A percentile compares a stretch with the other conserved stretches of the same genome.
phyloP scores from a whole-genome alignment of 305 asterid species.

The Fraxinus sp. region DNA sequence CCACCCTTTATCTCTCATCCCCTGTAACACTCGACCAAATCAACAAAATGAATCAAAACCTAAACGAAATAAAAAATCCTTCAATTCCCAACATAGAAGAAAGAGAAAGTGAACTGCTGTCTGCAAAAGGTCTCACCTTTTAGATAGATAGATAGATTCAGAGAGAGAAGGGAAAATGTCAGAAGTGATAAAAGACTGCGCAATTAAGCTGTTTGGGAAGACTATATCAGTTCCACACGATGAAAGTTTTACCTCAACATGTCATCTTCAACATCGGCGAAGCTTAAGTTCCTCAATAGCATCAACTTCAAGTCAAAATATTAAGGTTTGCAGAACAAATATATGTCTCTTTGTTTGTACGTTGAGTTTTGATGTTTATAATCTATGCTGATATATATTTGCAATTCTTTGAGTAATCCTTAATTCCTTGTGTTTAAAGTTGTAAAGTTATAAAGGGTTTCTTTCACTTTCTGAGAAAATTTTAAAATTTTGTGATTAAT shows the following conservation, averaged over 20 bases:
- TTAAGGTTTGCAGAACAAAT: slow-evolving; percentile 42
- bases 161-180: slow-evolving; percentile 43
- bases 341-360: neutral
- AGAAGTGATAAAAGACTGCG: slow-evolving; percentile 44
- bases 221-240: slow-evolving; percentile 47
- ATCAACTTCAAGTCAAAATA: slow-evolving; percentile 36
- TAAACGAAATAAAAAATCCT: slow-evolving; percentile 9
- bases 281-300: slow-evolving; percentile 34
- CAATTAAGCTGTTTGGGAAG: slow-evolving; percentile 74
- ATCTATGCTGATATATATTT: neutral
- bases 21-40: slow-evolving; percentile 25
- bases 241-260: slow-evolving; percentile 20
- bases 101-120: slow-evolving; percentile 12
- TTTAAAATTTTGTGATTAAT: neutral
- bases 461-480: neutral
- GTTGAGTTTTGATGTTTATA: neutral
- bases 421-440: slow-evolving; percentile 16
- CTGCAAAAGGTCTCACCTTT: neutral
- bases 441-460: slow-evolving; percentile 17
- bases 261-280: slow-evolving; percentile 23
- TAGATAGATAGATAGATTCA: neutral
- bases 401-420: slow-evolving; percentile 15
- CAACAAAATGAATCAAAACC: slow-evolving; percentile 22
- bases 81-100: slow-evolving; percentile 6
- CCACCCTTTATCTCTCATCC: slow-evolving; percentile 35